Evolutionary conservation across 2,329 filamentous ascomycete species (phyloP).

Genomic region (Helicocarpus griseus): DNA sequence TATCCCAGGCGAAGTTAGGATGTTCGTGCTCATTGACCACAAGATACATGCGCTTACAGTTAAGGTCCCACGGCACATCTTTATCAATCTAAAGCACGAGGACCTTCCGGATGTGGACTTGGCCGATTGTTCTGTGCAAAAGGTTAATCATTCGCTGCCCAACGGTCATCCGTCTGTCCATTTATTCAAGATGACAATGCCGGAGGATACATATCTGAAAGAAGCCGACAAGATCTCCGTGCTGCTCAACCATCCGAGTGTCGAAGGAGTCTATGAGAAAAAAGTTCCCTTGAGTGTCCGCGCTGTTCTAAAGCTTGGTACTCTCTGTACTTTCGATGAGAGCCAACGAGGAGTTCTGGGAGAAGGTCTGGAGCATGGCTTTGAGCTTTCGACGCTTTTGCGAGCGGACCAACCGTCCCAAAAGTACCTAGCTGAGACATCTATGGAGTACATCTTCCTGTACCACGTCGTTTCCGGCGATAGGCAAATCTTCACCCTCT

Average conservation of each 20-base stretch:
- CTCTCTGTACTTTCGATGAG: slow-evolving; percentile 86
- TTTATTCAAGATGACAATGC: slow-evolving; percentile 85
- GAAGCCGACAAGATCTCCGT: slow-evolving; percentile 73
- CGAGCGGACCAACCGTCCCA: slow-evolving; percentile 54
- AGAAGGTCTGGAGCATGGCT: slow-evolving; percentile 85
- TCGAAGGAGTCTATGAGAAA: slow-evolving; percentile 95
- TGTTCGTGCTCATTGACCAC: slow-evolving; percentile 84
- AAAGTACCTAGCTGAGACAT: slow-evolving; percentile 65
- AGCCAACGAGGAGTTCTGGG: slow-evolving; percentile 82
- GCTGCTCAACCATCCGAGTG: slow-evolving; percentile 83
- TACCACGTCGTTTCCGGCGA: slow-evolving; percentile 90
- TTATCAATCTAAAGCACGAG: slow-evolving; percentile 79
- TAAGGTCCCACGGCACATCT: slow-evolving; percentile 79
- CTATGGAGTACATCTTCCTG: slow-evolving; percentile 77
- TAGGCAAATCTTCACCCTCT: slow-evolving; percentile 83
- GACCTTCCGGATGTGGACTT: slow-evolving; percentile 84
- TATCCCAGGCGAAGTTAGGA: slow-evolving; percentile 73
- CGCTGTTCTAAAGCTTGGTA: slow-evolving; percentile 82
- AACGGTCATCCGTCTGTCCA: slow-evolving; percentile 92
- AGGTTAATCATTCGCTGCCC: slow-evolving; percentile 84
- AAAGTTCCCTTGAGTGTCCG: slow-evolving; percentile 79
- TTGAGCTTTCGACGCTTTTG: slow-evolving; percentile 70
- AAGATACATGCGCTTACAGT: slow-evolving; percentile 85
- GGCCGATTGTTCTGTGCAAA: slow-evolving; percentile 76
- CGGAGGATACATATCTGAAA: slow-evolving; percentile 76